Conservation (phyloP, 257 asterid species). For the Fraxinus pennsylvanica region DNA sequence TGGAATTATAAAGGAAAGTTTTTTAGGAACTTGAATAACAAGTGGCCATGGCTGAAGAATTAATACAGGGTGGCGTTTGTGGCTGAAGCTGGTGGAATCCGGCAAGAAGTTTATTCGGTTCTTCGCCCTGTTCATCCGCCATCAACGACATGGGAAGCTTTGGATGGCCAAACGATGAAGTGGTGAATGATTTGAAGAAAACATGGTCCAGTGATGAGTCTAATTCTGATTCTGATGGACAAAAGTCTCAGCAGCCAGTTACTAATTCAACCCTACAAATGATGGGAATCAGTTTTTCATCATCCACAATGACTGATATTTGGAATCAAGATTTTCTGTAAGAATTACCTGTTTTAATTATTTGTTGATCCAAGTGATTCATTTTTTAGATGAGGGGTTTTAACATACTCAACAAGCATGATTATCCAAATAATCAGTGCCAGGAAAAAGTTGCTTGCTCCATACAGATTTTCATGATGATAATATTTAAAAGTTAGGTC, state of each 20-base stretch:
- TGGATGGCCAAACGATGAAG: constrained; percentile 43
- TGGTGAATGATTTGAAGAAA: constrained; percentile 23
- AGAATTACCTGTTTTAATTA: background rate
- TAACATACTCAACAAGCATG: background rate
- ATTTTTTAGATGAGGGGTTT: background rate
- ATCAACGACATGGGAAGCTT: constrained; percentile 41
- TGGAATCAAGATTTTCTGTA: constrained; percentile 23
- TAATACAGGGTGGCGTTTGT: constrained; percentile 48
- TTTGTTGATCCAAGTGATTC: background rate
- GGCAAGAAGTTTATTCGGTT: constrained; percentile 47
- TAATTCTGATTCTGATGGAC: constrained; percentile 54
- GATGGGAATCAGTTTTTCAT: too few species aligned
- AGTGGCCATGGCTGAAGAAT: constrained; percentile 60
- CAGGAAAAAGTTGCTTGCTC: background rate
- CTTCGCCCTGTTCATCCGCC: constrained; percentile 56
- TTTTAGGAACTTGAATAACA: background rate
- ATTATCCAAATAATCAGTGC: background rate
- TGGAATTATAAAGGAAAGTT: background rate
- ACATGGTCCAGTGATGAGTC: constrained; percentile 48
- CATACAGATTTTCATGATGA: background rate
- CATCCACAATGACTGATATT: background rate
- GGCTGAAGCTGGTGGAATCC: constrained; percentile 72
- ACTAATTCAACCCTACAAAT: too few species aligned
- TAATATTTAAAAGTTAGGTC: background rate
- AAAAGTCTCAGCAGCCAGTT: constrained; percentile 27